A percentile compares a stretch with the other conserved stretches of the same genome.
Conservation (phyloP, 1,284 basidiomycete species). For the Ganoderma resinaceum region DNA sequence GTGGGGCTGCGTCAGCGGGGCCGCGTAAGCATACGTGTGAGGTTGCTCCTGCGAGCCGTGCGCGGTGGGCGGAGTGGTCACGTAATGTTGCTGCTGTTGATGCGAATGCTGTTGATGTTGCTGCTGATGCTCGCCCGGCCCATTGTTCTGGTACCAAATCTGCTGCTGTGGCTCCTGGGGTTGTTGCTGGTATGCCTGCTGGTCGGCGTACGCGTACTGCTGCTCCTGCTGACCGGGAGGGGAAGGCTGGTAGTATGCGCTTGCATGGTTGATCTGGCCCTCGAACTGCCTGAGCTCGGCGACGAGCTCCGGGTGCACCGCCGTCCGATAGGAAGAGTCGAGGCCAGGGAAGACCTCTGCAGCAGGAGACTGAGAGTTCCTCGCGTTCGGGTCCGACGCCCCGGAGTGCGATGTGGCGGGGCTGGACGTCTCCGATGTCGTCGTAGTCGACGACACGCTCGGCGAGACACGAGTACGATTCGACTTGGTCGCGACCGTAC, state of each 20-base stretch:
- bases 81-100: not conserved
- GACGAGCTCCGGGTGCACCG: slow-evolving; percentile 65
- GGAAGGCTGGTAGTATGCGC: slow-evolving; percentile 22
- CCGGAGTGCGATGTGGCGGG: not conserved
- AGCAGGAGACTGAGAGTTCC: slow-evolving; percentile 24
- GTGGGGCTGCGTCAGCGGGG: slow-evolving; percentile 1
- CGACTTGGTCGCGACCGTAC: slow-evolving; percentile 58
- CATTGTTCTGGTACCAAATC: not conserved
- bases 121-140: not conserved
- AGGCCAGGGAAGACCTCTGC: slow-evolving; percentile 34
- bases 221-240: slow-evolving; percentile 3
- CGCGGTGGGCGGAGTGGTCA: not conserved
- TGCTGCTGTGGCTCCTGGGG: slow-evolving; percentile 3
- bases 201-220: slow-evolving; percentile 3
- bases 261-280: slow-evolving; percentile 48
- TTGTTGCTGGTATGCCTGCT: slow-evolving; percentile 2
- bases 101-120: slow-evolving; percentile 8
- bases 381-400: slow-evolving; percentile 9
- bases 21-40: slow-evolving; percentile 7
- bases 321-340: slow-evolving; percentile 35
- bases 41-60: slow-evolving; percentile 11
- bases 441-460: slow-evolving; percentile 29
- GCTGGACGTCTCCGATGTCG: slow-evolving; percentile 7
- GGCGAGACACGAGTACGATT: slow-evolving; percentile 33
- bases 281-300: slow-evolving; percentile 67